Percentiles rank a stretch among this genome's conserved stretches.
phyloP scores from a whole-genome alignment of 1,139 yeast genomes.

The Zygotorulaspora mrakii region DNA sequence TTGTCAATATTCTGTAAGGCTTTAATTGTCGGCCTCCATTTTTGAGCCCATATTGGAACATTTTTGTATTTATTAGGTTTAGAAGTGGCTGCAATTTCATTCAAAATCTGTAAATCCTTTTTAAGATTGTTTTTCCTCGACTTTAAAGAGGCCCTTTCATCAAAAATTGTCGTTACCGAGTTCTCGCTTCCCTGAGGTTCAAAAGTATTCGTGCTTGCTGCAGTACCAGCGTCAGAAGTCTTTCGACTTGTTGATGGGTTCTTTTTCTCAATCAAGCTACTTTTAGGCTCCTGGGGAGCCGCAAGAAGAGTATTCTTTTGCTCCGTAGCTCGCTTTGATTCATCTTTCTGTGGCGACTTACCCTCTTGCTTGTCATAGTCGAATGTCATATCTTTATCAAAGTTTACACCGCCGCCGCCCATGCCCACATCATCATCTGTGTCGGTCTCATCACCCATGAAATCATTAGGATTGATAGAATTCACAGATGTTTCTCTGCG shows the following conservation, averaged over 20 bases:
- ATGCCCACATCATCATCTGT: conserved; percentile 34
- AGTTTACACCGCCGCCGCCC: conserved; percentile 31
- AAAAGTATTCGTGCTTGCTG: not conserved
- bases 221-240: not conserved
- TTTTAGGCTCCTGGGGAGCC: conserved; percentile 1
- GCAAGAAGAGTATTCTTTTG: conserved; percentile 3
- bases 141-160: conserved; percentile 31
- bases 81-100: conserved; percentile 33
- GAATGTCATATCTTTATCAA: conserved; percentile 33
- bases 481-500: conserved; percentile 5
- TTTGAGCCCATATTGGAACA: conserved; percentile 84
- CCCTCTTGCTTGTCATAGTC: conserved; percentile 36
- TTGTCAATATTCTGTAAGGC: conserved; percentile 34
- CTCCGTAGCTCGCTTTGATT: conserved; percentile 2
- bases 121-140: conserved; percentile 35
- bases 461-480: conserved; percentile 5
- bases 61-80: conserved; percentile 62
- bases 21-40: conserved; percentile 52
- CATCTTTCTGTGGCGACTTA: conserved; percentile 17
- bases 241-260: not conserved
- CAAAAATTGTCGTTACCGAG: conserved; percentile 30
- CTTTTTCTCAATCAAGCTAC: not conserved
- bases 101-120: conserved; percentile 32
- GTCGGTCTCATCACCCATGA: conserved; percentile 30
- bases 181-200: conserved; percentile 4